Evolutionary conservation across 768 basidiomycete species (phyloP).

Genomic region (Boletus rubroflammeus): DNA sequence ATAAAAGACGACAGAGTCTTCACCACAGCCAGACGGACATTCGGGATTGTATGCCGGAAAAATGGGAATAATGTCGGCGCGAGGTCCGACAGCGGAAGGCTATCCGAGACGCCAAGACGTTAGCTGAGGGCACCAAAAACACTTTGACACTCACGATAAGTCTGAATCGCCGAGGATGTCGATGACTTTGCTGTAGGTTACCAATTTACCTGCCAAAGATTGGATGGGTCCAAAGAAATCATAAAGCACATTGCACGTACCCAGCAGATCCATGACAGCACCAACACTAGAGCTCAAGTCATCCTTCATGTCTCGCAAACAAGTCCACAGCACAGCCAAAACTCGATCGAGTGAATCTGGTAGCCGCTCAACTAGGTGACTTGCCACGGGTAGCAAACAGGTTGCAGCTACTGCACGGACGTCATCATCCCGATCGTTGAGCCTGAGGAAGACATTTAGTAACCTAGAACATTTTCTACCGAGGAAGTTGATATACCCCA

Average conservation of each 20-base stretch:
- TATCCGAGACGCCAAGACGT: constrained; percentile 26
- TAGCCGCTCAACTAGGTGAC: constrained; percentile 71
- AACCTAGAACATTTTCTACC: not conserved
- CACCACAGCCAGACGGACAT: constrained; percentile 90
- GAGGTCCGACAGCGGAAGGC: constrained; percentile 76
- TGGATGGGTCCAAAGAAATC: constrained; percentile 1
- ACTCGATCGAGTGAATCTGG: constrained; percentile 70
- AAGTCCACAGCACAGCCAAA: constrained; percentile 85
- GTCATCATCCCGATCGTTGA: constrained; percentile 91
- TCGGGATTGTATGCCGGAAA: constrained; percentile 94
- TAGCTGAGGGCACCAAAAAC: not conserved
- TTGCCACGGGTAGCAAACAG: constrained; percentile 84
- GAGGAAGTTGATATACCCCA: constrained; percentile 55
- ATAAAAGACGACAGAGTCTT: constrained; percentile 87
- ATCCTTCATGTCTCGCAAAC: constrained; percentile 90
- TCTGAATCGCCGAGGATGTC: constrained; percentile 63
- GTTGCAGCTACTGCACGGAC: constrained; percentile 94
- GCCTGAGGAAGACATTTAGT: constrained; percentile 42
- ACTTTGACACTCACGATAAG: constrained; percentile 57
- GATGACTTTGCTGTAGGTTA: constrained; percentile 76
- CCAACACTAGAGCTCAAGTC: constrained; percentile 96
- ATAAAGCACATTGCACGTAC: constrained; percentile 38
- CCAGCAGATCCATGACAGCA: constrained; percentile 95
- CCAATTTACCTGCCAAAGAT: constrained; percentile 63
- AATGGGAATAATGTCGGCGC: constrained; percentile 91